Conservation (phyloP, 768 basidiomycete species). For the Kondoa subrosea region DNA sequence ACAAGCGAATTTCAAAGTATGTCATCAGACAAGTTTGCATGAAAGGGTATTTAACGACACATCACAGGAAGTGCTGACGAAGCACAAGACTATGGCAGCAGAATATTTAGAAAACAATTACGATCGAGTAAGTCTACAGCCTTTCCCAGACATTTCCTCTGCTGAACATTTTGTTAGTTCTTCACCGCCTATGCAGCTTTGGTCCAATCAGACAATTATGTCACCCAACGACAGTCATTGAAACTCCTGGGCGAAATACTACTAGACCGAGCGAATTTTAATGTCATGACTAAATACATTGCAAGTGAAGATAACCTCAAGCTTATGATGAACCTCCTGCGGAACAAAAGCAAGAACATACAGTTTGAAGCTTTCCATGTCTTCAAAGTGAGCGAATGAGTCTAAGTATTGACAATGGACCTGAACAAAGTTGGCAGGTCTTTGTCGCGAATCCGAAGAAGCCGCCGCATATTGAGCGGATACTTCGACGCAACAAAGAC, state of each 20-base stretch:
- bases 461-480: constrained; percentile 79
- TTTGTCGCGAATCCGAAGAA: constrained; percentile 99
- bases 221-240: constrained; percentile 97
- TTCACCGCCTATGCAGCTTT: constrained; percentile 87
- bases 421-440: constrained; percentile 40
- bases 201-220: constrained; percentile 85
- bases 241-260: constrained; percentile 96
- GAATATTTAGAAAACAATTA: constrained; percentile 94
- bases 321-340: constrained; percentile 99
- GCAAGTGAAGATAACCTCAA: constrained; percentile 87
- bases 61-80: constrained; percentile 66
- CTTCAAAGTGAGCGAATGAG: constrained; percentile 51
- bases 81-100: constrained; percentile 96
- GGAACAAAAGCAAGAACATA: constrained; percentile 98
- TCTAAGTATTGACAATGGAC: background rate
- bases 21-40: constrained; percentile 12
- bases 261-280: constrained; percentile 93
- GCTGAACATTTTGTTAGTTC: constrained; percentile 45
- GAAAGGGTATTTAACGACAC: background rate
- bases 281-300: constrained; percentile 95
- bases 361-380: constrained; percentile 99
- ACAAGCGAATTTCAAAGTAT: constrained; percentile 74
- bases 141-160: background rate
- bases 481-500: constrained; percentile 82
- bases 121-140: constrained; percentile 35